These are phyloP conservation scores for Evernia prunastri DNA, from an alignment of 495 filamentous ascomycete species.

Conservation along the genomic window DNA sequence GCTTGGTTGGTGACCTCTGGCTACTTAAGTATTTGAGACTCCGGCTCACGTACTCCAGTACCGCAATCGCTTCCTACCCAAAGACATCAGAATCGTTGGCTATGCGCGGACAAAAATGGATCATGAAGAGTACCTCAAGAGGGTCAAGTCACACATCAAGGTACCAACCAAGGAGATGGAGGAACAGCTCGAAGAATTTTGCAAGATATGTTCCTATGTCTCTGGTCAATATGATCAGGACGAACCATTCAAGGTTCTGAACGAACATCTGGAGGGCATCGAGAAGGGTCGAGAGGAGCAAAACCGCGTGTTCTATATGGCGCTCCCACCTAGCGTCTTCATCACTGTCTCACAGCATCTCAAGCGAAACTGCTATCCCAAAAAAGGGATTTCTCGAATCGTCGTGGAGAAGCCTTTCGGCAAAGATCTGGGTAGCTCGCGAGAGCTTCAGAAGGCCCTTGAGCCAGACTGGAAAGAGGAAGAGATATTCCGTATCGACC, in stretches of 20 bases:
- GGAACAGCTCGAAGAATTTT: constrained; percentile 87
- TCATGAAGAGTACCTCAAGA: constrained; percentile 84
- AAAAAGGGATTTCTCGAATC: constrained; percentile 79
- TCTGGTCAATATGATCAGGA: constrained; percentile 97
- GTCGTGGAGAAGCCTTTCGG: constrained; percentile 99
- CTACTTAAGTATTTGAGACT: background rate
- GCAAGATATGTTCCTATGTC: constrained; percentile 79
- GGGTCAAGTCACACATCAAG: constrained; percentile 98
- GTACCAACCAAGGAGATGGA: constrained; percentile 96
- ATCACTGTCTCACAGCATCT: constrained; percentile 94
- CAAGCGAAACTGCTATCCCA: constrained; percentile 93
- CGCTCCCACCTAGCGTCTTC: constrained; percentile 94
- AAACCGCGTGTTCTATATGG: constrained; percentile 98
- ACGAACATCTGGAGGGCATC: constrained; percentile 81
- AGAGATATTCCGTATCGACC: constrained; percentile 98
- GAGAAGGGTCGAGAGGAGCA: constrained; percentile 78
- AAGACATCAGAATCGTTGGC: constrained; percentile 94
- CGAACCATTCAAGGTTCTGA: constrained; percentile 83
- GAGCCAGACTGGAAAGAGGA: constrained; percentile 99
- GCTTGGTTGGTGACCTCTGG: constrained; percentile 64
- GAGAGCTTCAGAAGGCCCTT: constrained; percentile 89
- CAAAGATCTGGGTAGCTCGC: constrained; percentile 89
- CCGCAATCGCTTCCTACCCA: constrained; percentile 97
- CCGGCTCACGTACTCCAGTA: constrained; percentile 52
- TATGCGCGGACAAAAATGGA: constrained; percentile 99